These are phyloP conservation scores for Cyathus striatus DNA, from an alignment of 768 basidiomycete genomes.

Conservation along the genomic window DNA sequence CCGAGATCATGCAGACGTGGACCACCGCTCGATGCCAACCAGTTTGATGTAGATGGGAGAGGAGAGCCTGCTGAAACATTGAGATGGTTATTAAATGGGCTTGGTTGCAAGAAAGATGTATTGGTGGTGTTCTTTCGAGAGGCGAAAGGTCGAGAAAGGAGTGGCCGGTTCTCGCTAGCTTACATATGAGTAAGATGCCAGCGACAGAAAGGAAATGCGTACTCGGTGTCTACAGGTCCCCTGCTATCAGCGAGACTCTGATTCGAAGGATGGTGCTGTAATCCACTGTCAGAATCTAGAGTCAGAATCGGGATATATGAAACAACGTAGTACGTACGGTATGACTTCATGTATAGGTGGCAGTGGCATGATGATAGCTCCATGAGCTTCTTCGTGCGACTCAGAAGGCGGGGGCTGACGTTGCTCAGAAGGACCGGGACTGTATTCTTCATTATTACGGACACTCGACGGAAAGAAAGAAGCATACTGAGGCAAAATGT, in stretches of 20 bases:
- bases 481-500: slow-evolving; percentile 29
- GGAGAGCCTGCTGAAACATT: slow-evolving; percentile 18
- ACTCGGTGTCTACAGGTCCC: slow-evolving; percentile 21
- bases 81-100: slow-evolving; percentile 10
- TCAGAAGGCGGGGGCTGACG: slow-evolving; percentile 14
- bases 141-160: slow-evolving; percentile 34
- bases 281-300: no score
- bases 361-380: slow-evolving; percentile 33
- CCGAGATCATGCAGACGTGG: slow-evolving; percentile 51
- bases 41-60: slow-evolving; percentile 9
- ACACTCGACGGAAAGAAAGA: background rate
- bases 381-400: slow-evolving; percentile 17
- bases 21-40: slow-evolving; percentile 12
- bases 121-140: slow-evolving; percentile 12
- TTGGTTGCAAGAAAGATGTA: slow-evolving; percentile 22
- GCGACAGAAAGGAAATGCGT: slow-evolving; percentile 6
- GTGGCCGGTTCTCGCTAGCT: slow-evolving; percentile 53
- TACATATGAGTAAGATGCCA: no score
- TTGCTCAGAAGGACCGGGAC: slow-evolving; percentile 11
- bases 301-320: no score
- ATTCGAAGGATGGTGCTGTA: slow-evolving; percentile 15
- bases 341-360: slow-evolving; percentile 37
- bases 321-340: no score
- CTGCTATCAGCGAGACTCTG: slow-evolving; percentile 12
- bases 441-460: slow-evolving; percentile 2